Evolutionary conservation across 768 basidiomycete genomes (phyloP).

Genomic region (Ephemerocybe angulata): DNA sequence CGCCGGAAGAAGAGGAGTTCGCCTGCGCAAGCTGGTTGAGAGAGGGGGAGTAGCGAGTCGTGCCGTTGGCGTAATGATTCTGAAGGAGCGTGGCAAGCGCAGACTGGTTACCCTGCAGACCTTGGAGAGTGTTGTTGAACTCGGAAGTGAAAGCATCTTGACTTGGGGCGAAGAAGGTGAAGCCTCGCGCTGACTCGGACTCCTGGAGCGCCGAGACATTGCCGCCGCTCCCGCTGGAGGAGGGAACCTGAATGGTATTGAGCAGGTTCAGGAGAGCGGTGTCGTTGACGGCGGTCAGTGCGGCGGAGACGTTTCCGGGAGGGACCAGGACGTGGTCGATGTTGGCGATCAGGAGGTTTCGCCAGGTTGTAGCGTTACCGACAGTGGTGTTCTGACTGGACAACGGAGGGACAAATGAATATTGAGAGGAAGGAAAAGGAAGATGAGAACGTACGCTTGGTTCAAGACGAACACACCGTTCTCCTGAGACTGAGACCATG

Average conservation of each 20-base stretch:
- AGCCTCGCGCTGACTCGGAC: constrained; percentile 41
- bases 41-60: constrained; percentile 56
- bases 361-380: constrained; percentile 39
- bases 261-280: constrained; percentile 35
- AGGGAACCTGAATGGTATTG: constrained; percentile 14
- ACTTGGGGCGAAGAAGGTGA: constrained; percentile 67
- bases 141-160: constrained; percentile 42
- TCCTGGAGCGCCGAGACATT: constrained; percentile 33
- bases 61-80: constrained; percentile 70
- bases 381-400: constrained; percentile 25
- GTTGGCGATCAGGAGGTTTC: constrained; percentile 39
- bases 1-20: constrained; percentile 9
- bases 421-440: background rate
- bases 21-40: constrained; percentile 22
- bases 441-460: constrained; percentile 34
- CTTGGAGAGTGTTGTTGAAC: constrained; percentile 27
- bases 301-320: constrained; percentile 44
- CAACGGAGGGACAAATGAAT: background rate
- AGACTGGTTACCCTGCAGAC: constrained; percentile 41
- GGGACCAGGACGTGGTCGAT: constrained; percentile 50
- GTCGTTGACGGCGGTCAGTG: constrained; percentile 42
- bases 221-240: constrained; percentile 23
- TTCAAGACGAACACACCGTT: constrained; percentile 42
- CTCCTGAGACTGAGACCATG: constrained; percentile 19
- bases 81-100: constrained; percentile 42